Evolutionary conservation across 1,284 basidiomycete genomes (phyloP), one percentile per base, ranked within the genome.

Genomic region (Leucocoprinus gongylophorus): DNA sequence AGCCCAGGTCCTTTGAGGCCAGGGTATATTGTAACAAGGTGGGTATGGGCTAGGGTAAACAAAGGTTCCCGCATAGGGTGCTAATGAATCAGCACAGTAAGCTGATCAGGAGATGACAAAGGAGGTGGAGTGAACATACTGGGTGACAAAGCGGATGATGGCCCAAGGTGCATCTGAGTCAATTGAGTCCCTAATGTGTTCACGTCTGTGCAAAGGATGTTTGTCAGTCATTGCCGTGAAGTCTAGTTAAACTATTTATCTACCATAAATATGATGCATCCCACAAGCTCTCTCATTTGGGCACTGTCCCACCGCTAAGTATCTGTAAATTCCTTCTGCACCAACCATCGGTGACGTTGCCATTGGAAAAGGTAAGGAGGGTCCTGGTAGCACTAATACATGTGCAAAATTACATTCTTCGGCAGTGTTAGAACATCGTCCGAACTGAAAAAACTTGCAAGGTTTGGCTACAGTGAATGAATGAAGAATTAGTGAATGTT

Each of bases 381-480:
- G 48, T 5, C 55, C 50, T 56, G 66, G 59, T 55, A 64, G 55
- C 46, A 62, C 54, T 30, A 67, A 54, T 21, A 73, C 62, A 57
- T 76, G 74, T 30, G 69, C 67, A 58, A 76, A 76, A 56, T 74
- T 70, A 60, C 74, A 76, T 35, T 68, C 70, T 30, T 74, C 69
- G 37, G 68, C 67, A 23, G 69, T 55, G 45, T 71, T 64, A 6
- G 71, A 68, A 55, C 74, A 76, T 46, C 57, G 64, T 44, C 64
- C 65, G 20, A 64, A 58, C 59, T 75, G 73, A 54, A 68, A 76
- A 58, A 68, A 76, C 60, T 67, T 70, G 60, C 74, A 75, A 15
- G 73, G 74, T 57, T 75, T 76, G 21, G 72, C 74, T 76, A 56
- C 23, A 51, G 54, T 54, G 20, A 50, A 51, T 9, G 45, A 15